Base-by-base conservation (phyloP, 106 monocot species). In the Xerophyta viscosa region DNA sequence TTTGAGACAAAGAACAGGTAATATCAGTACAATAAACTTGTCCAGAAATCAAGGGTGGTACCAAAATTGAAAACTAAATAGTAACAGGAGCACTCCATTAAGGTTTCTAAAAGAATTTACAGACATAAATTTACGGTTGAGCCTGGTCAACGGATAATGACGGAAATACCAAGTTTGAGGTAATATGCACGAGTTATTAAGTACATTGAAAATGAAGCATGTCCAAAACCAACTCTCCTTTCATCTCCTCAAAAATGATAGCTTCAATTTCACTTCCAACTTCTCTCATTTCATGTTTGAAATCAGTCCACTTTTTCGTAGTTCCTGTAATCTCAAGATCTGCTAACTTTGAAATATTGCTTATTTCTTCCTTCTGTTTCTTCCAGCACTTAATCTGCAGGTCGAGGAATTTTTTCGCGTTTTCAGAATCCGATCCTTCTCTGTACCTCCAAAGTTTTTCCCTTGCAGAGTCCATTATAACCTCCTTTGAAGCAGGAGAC, bases 161-260 rank as follows among this genome's bases (percentile, higher is more conserved):
- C n/a, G n/a, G n/a, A n/a, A n/a, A n/a, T n/a, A n/a, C n/a, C n/a
- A n/a, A n/a, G n/a, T n/a, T n/a, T n/a, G n/a, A n/a, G n/a, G n/a
- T n/a, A n/a, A n/a, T n/a, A n/a, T n/a, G n/a, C n/a, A n/a, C n/a
- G n/a, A n/a, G n/a, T n/a, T n/a, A n/a, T n/a, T 33, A 5, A 5
- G 48, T 66, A 59, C 72, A 66, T 29, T 66, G 66, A 14, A 45
- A 61, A 4, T 0, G 18, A 36, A 68, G 61, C 46, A 74, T 39
- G 56, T 74, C 74, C 3, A 48, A 6, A 0, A 67, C 47, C 12
- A 41, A 20, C 46, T 74, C 74, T 24, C 46, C 62, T 18, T 50
- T 66, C 46, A 77, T 71, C 23, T 77, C 77, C 10, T 78, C 78
- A 48, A 78, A 66, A 31, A 78, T 78, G 18, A 43, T 23, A 37